phyloP scores from a whole-genome alignment of 2,329 filamentous ascomycete genomes.

The Blastomyces percursus region DNA sequence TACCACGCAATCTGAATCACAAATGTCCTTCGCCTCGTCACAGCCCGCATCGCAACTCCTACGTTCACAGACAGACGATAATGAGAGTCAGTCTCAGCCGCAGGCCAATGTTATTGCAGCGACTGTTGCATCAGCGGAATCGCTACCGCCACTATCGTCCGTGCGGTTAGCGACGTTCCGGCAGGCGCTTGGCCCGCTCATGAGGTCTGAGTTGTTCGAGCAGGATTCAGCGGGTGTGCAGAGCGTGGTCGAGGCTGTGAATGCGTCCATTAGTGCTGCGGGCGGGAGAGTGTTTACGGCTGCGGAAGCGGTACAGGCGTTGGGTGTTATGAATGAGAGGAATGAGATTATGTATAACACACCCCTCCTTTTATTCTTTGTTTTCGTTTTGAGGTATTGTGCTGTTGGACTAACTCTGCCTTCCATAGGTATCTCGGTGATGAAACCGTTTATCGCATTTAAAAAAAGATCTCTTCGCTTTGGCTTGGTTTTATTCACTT shows the following conservation, averaged over 20 bases:
- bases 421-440: constrained; percentile 39
- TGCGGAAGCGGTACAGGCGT: constrained; percentile 62
- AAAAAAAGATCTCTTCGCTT: constrained; percentile 9
- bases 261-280: constrained; percentile 49
- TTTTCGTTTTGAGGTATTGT: constrained; percentile 17
- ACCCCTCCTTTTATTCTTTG: background rate
- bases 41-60: constrained; percentile 62
- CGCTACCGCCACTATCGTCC: constrained; percentile 44
- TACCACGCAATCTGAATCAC: constrained; percentile 35
- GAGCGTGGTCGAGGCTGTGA: constrained; percentile 67
- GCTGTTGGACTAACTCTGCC: constrained; percentile 9
- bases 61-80: constrained; percentile 39
- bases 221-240: constrained; percentile 64
- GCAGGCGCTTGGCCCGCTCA: constrained; percentile 67
- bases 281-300: constrained; percentile 52
- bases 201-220: constrained; percentile 74
- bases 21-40: constrained; percentile 68
- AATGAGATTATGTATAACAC: constrained; percentile 81
- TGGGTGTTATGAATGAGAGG: constrained; percentile 66
- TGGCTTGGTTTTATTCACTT: background rate
- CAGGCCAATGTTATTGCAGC: constrained; percentile 9
- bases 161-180: constrained; percentile 65
- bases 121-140: constrained; percentile 24
- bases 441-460: constrained; percentile 61
- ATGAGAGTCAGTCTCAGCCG: constrained; percentile 15